Evolutionary conservation across 164 flowering plant genomes (phyloP).

Genomic region (Aristolochia contorta): DNA sequence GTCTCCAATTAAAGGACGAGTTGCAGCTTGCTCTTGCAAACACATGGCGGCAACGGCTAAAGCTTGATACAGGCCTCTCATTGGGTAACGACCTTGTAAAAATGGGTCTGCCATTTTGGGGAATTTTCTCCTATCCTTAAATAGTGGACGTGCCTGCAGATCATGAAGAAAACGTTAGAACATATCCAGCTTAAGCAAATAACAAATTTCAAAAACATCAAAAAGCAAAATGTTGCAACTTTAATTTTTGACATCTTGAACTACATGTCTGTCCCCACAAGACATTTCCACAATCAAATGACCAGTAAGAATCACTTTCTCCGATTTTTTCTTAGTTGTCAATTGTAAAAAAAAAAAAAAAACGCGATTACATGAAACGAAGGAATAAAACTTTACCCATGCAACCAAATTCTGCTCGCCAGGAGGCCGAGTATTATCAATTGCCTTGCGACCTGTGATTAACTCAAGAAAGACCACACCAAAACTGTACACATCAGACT

Average conservation of each 20-base stretch:
- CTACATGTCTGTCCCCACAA: background rate
- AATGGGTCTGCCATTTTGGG: conserved; percentile 35
- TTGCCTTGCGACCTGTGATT: conserved; percentile 11
- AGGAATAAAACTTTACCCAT: conserved; percentile 8
- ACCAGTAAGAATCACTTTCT: no score
- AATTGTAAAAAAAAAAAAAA: background rate
- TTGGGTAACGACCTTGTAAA: conserved; percentile 33
- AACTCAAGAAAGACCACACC: conserved; percentile 12
- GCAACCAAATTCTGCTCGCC: conserved; percentile 14
- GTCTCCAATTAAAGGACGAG: conserved; percentile 41
- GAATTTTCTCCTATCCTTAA: conserved; percentile 33
- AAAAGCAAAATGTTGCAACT: background rate
- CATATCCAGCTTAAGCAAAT: no score
- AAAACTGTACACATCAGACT: conserved; percentile 13
- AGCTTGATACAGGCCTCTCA: conserved; percentile 45
- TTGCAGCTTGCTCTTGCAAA: conserved; percentile 35
- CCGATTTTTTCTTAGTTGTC: no score
- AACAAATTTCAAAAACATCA: background rate
- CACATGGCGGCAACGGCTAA: conserved; percentile 48
- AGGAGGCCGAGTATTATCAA: conserved; percentile 7
- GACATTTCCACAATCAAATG: no score
- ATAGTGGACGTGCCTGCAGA: conserved; percentile 39
- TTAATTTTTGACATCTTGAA: background rate
- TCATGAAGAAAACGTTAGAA: background rate
- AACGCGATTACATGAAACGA: background rate